Evolutionary conservation across 116 monocot genomes (phyloP).

Genomic region (Iris pallida): DNA sequence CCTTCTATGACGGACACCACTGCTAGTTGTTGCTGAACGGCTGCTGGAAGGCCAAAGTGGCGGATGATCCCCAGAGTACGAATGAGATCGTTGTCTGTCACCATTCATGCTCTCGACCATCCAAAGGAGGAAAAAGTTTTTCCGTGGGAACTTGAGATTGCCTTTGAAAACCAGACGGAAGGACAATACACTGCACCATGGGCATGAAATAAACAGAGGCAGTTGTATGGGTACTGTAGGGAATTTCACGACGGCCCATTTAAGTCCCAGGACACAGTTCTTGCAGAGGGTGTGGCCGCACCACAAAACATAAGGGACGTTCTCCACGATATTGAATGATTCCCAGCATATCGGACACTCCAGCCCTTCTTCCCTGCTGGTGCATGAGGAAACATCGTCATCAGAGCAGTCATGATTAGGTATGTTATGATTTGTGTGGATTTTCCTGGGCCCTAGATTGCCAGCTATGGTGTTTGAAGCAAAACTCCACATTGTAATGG

Average conservation of each 20-base stretch:
- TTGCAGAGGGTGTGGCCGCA: constrained; percentile 90
- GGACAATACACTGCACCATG: constrained; percentile 71
- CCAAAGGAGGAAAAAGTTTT: constrained; percentile 81
- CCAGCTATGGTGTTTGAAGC: constrained; percentile 38
- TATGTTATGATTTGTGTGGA: not conserved
- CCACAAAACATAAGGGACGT: constrained; percentile 83
- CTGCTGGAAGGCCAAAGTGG: constrained; percentile 20
- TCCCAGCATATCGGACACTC: constrained; percentile 89
- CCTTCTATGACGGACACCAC: constrained; percentile 15
- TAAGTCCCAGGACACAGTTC: constrained; percentile 66
- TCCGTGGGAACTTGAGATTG: constrained; percentile 61
- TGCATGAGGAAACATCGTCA: constrained; percentile 63
- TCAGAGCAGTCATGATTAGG: constrained; percentile 51
- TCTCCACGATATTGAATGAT: constrained; percentile 86
- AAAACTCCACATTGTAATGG: constrained; percentile 44
- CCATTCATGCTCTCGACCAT: constrained; percentile 89
- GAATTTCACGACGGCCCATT: constrained; percentile 63
- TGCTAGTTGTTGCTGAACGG: not conserved
- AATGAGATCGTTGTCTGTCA: constrained; percentile 32
- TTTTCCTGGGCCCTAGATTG: constrained; percentile 15
- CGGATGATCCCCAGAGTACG: constrained; percentile 17
- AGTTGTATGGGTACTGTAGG: constrained; percentile 56
- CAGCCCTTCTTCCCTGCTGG: constrained; percentile 55
- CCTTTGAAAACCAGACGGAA: constrained; percentile 72
- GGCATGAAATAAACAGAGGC: constrained; percentile 78